These are phyloP conservation scores for Fragaria ananassa DNA, from an alignment of 306 rosid genomes.

Conservation along the genomic window DNA sequence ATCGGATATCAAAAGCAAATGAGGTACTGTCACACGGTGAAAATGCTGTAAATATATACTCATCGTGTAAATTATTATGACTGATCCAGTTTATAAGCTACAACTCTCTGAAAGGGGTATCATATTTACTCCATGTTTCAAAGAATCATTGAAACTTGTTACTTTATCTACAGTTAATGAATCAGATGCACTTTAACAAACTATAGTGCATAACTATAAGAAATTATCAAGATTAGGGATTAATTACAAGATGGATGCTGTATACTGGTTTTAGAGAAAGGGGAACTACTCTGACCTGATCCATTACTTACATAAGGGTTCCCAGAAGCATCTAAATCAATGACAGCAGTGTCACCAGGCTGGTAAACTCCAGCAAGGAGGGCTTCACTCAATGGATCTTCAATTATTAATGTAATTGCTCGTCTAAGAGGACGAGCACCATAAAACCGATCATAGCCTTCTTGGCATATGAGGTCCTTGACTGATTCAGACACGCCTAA, in stretches of 20 bases:
- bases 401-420: constrained; percentile 61
- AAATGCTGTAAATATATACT: not conserved
- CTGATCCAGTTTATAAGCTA: not conserved
- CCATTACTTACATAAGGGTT: constrained; percentile 49
- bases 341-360: constrained; percentile 60
- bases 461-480: constrained; percentile 51
- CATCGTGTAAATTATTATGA: not conserved
- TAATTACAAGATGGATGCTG: constrained; percentile 27
- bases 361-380: constrained; percentile 55
- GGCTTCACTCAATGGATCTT: constrained; percentile 73
- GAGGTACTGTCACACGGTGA: not conserved
- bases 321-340: constrained; percentile 74
- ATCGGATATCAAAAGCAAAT: not conserved
- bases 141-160: not conserved
- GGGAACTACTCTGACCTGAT: constrained; percentile 43
- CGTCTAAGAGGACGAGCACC: constrained; percentile 86
- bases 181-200: constrained; percentile 14
- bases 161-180: constrained; percentile 9
- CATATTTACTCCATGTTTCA: not conserved
- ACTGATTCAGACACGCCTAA: constrained; percentile 71
- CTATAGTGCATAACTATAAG: constrained; percentile 8
- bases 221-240: not conserved
- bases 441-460: constrained; percentile 63
- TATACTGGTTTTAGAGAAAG: constrained; percentile 36
- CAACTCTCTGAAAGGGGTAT: not conserved